Percentiles rank a stretch among this genome's conserved stretches.
phyloP scores from a whole-genome alignment of 495 filamentous ascomycete species.

The Evansstolkia leycettana region DNA sequence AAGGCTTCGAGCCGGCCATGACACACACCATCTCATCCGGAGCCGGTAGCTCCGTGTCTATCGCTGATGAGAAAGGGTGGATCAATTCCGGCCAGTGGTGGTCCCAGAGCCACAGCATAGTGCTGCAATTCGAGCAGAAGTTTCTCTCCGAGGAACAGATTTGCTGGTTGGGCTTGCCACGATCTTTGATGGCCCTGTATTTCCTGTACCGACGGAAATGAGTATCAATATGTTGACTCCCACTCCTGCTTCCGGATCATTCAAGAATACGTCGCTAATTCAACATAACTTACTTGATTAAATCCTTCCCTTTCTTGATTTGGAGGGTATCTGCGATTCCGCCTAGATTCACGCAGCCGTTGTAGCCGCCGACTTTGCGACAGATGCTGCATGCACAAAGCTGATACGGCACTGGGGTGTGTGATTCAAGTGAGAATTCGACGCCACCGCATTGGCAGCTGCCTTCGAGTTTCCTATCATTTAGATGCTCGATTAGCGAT shows the following conservation, averaged over 20 bases:
- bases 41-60: constrained; percentile 38
- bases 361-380: constrained; percentile 38
- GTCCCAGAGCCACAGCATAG: constrained; percentile 40
- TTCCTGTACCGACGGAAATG: constrained; percentile 33
- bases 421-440: constrained; percentile 38
- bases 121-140: constrained; percentile 41
- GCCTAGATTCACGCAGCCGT: constrained; percentile 39
- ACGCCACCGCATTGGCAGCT: constrained; percentile 43
- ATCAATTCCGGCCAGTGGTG: constrained; percentile 41
- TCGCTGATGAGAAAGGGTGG: constrained; percentile 44
- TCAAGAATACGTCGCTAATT: background rate
- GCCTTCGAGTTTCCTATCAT: constrained; percentile 41
- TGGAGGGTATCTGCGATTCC: constrained; percentile 34
- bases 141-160: constrained; percentile 34
- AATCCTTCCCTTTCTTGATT: constrained; percentile 32
- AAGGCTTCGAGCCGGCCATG: constrained; percentile 33
- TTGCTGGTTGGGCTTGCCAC: constrained; percentile 31
- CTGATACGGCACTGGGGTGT: constrained; percentile 43
- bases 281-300: constrained; percentile 30
- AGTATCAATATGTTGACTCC: constrained; percentile 2
- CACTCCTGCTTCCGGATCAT: background rate
- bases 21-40: constrained; percentile 44
- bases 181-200: constrained; percentile 37
- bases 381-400: constrained; percentile 46
- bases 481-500: constrained; percentile 4